Evolutionary conservation across 2,329 filamentous ascomycete species (phyloP).

Genomic region (Ambrosiella beaveri): DNA sequence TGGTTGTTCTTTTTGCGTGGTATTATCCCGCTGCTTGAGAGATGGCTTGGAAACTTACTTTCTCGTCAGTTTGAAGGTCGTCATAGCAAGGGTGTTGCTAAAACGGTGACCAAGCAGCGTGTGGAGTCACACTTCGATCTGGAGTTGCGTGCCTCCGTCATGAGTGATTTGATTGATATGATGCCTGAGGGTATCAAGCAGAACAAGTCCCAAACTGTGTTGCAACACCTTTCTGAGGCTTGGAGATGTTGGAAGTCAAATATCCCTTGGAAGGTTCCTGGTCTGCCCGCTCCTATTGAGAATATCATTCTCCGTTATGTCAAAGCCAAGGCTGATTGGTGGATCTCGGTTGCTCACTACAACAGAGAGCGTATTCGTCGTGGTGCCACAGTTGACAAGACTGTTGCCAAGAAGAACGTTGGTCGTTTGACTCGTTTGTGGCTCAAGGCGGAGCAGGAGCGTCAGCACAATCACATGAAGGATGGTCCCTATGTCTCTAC

Average conservation of each 20-base stretch:
- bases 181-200: slow-evolving; percentile 99
- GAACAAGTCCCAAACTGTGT: slow-evolving; percentile 94
- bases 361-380: slow-evolving; percentile 93
- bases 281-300: slow-evolving; percentile 88
- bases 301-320: slow-evolving; percentile 98
- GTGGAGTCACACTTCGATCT: slow-evolving; percentile 98
- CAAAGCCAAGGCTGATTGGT: slow-evolving; percentile 99
- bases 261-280: slow-evolving; percentile 98
- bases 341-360: slow-evolving; percentile 98
- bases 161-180: slow-evolving; percentile 99
- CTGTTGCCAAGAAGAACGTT: slow-evolving; percentile 97
- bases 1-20: slow-evolving; percentile 99
- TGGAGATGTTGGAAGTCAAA: slow-evolving; percentile 99
- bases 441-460: slow-evolving; percentile 95
- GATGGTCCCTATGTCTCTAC: slow-evolving; percentile 97
- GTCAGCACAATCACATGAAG: slow-evolving; percentile 99
- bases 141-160: slow-evolving; percentile 90
- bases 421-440: slow-evolving; percentile 86
- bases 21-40: slow-evolving; percentile 88
- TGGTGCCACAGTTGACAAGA: slow-evolving; percentile 96
- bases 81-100: slow-evolving; percentile 96
- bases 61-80: slow-evolving; percentile 96
- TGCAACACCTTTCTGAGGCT: slow-evolving; percentile 92
- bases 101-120: slow-evolving; percentile 97
- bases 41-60: slow-evolving; percentile 92